Conservation (phyloP, 2,329 filamentous ascomycete species). For the Aspergillus sp. region DNA sequence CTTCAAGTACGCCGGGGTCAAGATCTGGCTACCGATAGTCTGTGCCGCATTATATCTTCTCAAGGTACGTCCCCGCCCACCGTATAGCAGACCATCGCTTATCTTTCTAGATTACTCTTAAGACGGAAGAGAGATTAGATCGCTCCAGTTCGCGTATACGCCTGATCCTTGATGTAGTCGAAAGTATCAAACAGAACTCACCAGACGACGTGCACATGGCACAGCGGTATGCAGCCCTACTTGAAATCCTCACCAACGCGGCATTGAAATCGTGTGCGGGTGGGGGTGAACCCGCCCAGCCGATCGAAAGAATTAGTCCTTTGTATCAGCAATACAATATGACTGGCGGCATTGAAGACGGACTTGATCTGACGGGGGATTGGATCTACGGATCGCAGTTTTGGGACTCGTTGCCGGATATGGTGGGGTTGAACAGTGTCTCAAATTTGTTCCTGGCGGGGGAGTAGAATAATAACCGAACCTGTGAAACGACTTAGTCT, state of each 20-base stretch:
- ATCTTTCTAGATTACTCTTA: neutral
- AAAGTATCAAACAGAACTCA: constrained; percentile 7
- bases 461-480: neutral
- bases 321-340: neutral
- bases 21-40: constrained; percentile 7
- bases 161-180: neutral
- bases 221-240: constrained; percentile 6
- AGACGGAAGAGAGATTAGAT: neutral
- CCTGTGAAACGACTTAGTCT: too few species aligned
- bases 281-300: neutral
- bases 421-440: constrained; percentile 11
- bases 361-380: neutral
- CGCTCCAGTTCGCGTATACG: neutral
- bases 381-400: constrained; percentile 11
- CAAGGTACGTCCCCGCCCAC: neutral
- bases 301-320: neutral
- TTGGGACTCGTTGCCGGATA: constrained; percentile 11
- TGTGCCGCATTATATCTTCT: constrained; percentile 14
- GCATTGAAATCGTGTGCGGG: neutral
- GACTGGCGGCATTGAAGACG: neutral
- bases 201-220: constrained; percentile 15
- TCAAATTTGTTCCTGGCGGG: constrained; percentile 5
- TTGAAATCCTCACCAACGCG: constrained; percentile 8
- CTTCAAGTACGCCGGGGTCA: constrained; percentile 4
- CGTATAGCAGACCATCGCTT: neutral